Evolutionary conservation across 306 rosid species (phyloP).

Genomic region (Rosa persica): DNA sequence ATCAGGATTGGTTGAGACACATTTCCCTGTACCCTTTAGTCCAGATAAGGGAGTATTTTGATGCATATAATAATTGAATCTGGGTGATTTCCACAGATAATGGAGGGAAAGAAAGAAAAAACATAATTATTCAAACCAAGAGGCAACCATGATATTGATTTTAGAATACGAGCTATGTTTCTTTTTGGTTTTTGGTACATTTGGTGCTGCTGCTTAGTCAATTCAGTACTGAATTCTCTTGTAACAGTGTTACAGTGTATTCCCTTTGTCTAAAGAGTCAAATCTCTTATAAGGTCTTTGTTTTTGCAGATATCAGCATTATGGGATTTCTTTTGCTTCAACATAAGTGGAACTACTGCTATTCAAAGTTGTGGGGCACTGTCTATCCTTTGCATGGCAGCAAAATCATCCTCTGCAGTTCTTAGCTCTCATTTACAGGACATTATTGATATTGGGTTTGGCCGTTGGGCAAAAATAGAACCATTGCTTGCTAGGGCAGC

Average conservation of each 20-base stretch:
- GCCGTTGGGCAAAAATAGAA: conserved; percentile 94
- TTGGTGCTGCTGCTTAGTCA: neutral
- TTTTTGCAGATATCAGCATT: conserved; percentile 68
- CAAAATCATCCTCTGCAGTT: conserved; percentile 65
- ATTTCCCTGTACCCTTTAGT: neutral
- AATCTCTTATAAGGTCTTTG: conserved; percentile 23
- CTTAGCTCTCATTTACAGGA: conserved; percentile 87
- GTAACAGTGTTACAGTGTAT: neutral
- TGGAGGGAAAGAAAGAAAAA: neutral
- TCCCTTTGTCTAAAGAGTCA: conserved; percentile 13
- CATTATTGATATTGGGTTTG: conserved; percentile 91
- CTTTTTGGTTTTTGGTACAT: neutral
- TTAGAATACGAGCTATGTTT: neutral
- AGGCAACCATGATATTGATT: neutral
- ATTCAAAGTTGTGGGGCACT: conserved; percentile 92
- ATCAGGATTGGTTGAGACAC: neutral
- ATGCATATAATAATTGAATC: neutral
- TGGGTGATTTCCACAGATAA: neutral
- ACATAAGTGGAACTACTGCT: conserved; percentile 83
- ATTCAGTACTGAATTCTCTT: neutral
- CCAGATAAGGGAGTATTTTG: neutral
- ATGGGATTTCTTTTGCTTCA: conserved; percentile 98
- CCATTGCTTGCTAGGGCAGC: conserved; percentile 95
- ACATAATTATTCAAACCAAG: neutral
- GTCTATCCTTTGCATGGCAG: conserved; percentile 89